Base-by-base conservation (phyloP, 1,284 basidiomycete species). In the Cryptococcus deneoformans region DNA sequence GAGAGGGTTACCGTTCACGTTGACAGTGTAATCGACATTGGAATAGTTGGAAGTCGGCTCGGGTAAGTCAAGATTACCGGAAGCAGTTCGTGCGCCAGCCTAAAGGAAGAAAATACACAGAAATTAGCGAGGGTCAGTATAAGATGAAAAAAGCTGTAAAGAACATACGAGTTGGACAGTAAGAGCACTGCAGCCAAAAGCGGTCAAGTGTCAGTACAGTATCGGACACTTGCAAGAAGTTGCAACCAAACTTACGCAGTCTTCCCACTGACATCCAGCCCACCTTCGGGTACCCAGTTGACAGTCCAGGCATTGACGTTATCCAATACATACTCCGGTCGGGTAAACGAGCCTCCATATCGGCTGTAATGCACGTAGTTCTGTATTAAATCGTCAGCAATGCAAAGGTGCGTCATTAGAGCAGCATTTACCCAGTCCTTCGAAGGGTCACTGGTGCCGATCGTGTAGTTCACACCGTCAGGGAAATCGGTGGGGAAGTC, bases 401-500 rank as follows among this genome's bases (percentile, higher is more conserved):
- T 24, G 29, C 29, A 29, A 29, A 29, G 29, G 29, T 29, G 29
- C 29, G 29, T 29, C 29, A 29, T 29, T 29, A 29, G 29, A 29
- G 29, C 29, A 29, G 3, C 29, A 38, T 43, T 46, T 12, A 53
- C 52, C 52, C 52, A 56, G 35, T 56, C 54, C 29, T 29, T 51
- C 3, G 54, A 42, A 4, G 54, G 54, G 20, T 62, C 53, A 16
- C 57, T 59, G 49, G 58, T 50, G 35, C 66, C 66, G 36, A 68
- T 60, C 5, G 60, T 62, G 47, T 57, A 68, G 56, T 68, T 68
- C 29, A 68, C 61, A n/a, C 64, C 62, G 4, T 60, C 42, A 1
- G 66, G 64, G 53, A 68, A 68, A 39, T 68, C 64, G 16, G 46
- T 60, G 10, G 60, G 57, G 58, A 66, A 68, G 48, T 67, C 66